Evolutionary conservation across 139 green algal genomes (phyloP), one percentile per base, ranked within the genome.

Genomic region (Cymbomonas tetramitiformis): DNA sequence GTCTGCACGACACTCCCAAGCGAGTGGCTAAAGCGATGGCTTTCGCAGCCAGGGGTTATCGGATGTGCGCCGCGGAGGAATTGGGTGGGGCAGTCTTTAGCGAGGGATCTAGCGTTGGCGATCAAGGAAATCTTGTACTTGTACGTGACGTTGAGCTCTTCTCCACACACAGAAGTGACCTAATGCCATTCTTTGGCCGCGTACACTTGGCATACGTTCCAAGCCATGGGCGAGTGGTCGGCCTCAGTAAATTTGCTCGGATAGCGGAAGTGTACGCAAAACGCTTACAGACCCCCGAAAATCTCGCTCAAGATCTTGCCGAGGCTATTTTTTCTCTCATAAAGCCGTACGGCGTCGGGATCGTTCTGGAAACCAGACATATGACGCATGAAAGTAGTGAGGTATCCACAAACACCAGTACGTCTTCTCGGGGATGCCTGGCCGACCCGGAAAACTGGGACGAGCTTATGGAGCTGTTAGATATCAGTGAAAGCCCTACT

Each of bases 161-260:
- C 2, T 81, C 77, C n/a, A 81, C 81, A 0, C 83, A 64, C 36
- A 61, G 79, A 54, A 50, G 62, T 23, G 81, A 61, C 12, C 71
- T 98, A 24, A 78, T 96, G 38, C 91, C 91, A 1, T 95, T 97
- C 64, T 78, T 90, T 52, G 85, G 93, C 8, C 72, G 74, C 15
- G 77, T 57, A 47, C 86, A 97, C 73, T 78, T 98, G 6, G 90
- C 74, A 0, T 98, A 98, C 61, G 62, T 93, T 12, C 90, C 90
- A 69, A 90, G 90, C 64, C 40, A 28, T 4, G 51, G 49, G 9
- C 38, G 50, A 33, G 58, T 79, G 18, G 62, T 73, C 40, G 71
- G 71, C 4, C 51, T 79, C 21, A 68, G 46, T 50, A 79, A 79
- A 50, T 62, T 96, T 19, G 81, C 88, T 0, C 67, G 91, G 0